Percentiles rank a stretch among this genome's conserved stretches.
Evolutionary conservation across 805 yeast species (phyloP).

Genomic region (Hanseniaspora lindneri): DNA sequence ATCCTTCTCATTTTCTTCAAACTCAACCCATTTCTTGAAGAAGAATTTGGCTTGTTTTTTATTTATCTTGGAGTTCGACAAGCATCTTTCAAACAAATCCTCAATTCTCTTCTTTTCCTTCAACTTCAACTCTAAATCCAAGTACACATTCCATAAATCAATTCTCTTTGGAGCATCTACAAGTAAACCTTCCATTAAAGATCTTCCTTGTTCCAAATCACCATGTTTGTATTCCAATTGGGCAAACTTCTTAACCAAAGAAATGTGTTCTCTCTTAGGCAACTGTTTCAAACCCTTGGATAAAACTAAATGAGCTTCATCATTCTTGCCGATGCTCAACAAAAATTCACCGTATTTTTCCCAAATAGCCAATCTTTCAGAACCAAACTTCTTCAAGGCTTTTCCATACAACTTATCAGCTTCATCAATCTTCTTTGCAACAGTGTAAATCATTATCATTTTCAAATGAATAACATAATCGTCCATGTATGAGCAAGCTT

Average conservation of each 20-base stretch:
- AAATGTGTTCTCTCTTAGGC: conserved; percentile 63
- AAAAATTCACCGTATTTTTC: conserved; percentile 66
- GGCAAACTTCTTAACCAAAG: conserved; percentile 76
- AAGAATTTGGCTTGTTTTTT: conserved; percentile 89
- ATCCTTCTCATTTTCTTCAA: conserved; percentile 60
- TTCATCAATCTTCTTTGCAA: conserved; percentile 57
- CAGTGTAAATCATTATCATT: conserved; percentile 58
- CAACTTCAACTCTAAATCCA: conserved; percentile 82
- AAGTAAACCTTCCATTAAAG: conserved; percentile 82
- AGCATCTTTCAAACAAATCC: conserved; percentile 70
- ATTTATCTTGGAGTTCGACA: conserved; percentile 45
- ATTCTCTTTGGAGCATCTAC: conserved; percentile 84
- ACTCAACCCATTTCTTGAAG: conserved; percentile 82
- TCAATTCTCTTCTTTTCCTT: conserved; percentile 47
- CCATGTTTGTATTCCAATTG: conserved; percentile 79
- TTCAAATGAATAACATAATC: conserved; percentile 69
- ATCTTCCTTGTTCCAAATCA: conserved; percentile 87
- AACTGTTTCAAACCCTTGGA: conserved; percentile 61
- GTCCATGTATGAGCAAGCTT: conserved; percentile 87
- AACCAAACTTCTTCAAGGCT: conserved; percentile 71
- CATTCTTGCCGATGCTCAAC: conserved; percentile 42
- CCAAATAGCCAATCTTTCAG: conserved; percentile 61
- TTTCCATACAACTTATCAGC: conserved; percentile 58
- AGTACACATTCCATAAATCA: conserved; percentile 89
- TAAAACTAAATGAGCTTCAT: conserved; percentile 59